These are phyloP conservation scores for Leishmania amazonensis DNA, from an alignment of 208 protist genomes.

Conservation along the genomic window DNA sequence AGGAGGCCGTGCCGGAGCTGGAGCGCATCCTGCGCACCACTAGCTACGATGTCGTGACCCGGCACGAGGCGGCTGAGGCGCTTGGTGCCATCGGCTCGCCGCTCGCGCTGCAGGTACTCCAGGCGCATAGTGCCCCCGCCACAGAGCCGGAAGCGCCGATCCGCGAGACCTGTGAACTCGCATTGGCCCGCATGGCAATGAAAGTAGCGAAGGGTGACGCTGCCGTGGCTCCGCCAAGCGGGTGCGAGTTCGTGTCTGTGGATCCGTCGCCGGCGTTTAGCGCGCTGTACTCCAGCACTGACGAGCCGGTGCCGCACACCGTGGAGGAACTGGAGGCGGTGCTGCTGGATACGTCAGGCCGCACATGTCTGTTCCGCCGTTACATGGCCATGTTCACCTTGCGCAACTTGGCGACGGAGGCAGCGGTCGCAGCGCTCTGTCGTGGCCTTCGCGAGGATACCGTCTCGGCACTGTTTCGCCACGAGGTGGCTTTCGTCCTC, in stretches of 20 bases:
- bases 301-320: slow-evolving; percentile 36
- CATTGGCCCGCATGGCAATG: slow-evolving; percentile 75
- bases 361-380: slow-evolving; percentile 87
- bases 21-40: slow-evolving; percentile 68
- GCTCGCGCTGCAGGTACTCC: slow-evolving; percentile 46
- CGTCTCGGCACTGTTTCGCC: slow-evolving; percentile 93
- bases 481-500: slow-evolving; percentile 98
- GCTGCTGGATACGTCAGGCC: slow-evolving; percentile 68
- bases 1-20: slow-evolving; percentile 80
- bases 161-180: slow-evolving; percentile 95
- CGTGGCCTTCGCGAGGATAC: slow-evolving; percentile 89
- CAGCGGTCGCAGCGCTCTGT: slow-evolving; percentile 77
- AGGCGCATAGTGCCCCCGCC: slow-evolving; percentile 46
- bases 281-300: slow-evolving; percentile 14
- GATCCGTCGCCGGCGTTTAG: slow-evolving; percentile 92
- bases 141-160: slow-evolving; percentile 75
- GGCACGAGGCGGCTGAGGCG: slow-evolving; percentile 97
- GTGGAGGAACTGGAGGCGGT: slow-evolving; percentile 66
- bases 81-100: slow-evolving; percentile 87
- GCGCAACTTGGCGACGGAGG: slow-evolving; percentile 82
- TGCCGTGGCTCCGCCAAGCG: slow-evolving; percentile 49
- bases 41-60: slow-evolving; percentile 94
- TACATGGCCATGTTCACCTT: slow-evolving; percentile 98
- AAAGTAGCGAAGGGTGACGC: slow-evolving; percentile 53
- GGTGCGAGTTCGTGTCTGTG: slow-evolving; percentile 86